These are phyloP conservation scores for Hyaloperonospora arabidopsidis DNA, from an alignment of 352 stramenopile genomes.

Conservation along the genomic window DNA sequence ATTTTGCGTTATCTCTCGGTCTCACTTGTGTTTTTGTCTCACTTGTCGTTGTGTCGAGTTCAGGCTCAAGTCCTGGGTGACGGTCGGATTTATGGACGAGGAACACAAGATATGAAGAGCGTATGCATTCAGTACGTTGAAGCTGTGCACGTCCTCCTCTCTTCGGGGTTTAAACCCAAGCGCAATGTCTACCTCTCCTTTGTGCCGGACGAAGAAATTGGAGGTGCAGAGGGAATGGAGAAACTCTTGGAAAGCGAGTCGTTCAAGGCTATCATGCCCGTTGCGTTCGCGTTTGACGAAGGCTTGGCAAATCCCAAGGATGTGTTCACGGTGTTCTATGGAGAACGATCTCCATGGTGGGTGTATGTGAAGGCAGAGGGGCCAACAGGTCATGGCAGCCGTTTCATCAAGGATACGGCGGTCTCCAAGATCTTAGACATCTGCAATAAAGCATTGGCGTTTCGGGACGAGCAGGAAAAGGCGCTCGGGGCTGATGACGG, in stretches of 20 bases:
- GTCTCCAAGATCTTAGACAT: slow-evolving; percentile 91
- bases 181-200: slow-evolving; percentile 90
- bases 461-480: slow-evolving; percentile 86
- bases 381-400: slow-evolving; percentile 81
- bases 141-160: slow-evolving; percentile 68
- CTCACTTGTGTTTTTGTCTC: slow-evolving; percentile 19
- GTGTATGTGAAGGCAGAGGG: slow-evolving; percentile 78
- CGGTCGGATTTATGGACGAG: slow-evolving; percentile 89
- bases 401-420: slow-evolving; percentile 94
- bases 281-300: slow-evolving; percentile 94
- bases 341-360: slow-evolving; percentile 91
- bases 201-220: slow-evolving; percentile 92
- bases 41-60: slow-evolving; percentile 19
- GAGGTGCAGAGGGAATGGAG: slow-evolving; percentile 90
- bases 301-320: slow-evolving; percentile 87
- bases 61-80: slow-evolving; percentile 79
- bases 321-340: slow-evolving; percentile 94
- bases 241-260: slow-evolving; percentile 76
- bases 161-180: slow-evolving; percentile 62
- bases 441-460: slow-evolving; percentile 81
- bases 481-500: slow-evolving; percentile 54
- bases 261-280: slow-evolving; percentile 71
- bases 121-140: slow-evolving; percentile 95
- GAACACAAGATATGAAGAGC: slow-evolving; percentile 95
- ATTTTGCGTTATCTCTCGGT: not conserved